A percentile compares a stretch with the other conserved stretches of the same genome.
phyloP scores from a whole-genome alignment of 495 filamentous ascomycete species.

The Neurospora terricola region DNA sequence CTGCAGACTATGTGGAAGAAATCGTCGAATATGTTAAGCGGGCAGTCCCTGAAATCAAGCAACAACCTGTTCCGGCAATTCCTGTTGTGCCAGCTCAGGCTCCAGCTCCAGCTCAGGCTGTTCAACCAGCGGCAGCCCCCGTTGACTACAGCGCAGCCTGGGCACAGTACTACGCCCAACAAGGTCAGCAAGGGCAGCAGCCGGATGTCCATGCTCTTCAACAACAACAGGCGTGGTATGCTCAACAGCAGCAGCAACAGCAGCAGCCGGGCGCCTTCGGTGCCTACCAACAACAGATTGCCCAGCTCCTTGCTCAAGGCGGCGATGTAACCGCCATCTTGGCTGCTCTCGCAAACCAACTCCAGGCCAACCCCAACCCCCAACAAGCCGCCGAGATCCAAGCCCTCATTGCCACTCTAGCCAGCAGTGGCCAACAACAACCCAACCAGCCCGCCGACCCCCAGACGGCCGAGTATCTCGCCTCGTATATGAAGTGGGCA shows the following conservation, averaged over 20 bases:
- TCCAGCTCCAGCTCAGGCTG: background rate
- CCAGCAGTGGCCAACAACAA: constrained; percentile 5
- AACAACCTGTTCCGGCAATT: constrained; percentile 1
- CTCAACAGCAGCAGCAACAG: constrained; percentile 1
- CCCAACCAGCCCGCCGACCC: constrained; percentile 1
- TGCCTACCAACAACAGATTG: constrained; percentile 6
- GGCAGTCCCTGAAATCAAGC: constrained; percentile 17
- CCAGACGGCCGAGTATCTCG: constrained; percentile 14
- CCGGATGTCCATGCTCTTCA: constrained; percentile 7
- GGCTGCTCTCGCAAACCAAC: constrained; percentile 10
- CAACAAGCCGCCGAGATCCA: constrained; percentile 9
- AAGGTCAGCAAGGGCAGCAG: constrained; percentile 11
- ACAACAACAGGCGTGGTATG: constrained; percentile 21
- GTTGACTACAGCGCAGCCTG: constrained; percentile 18
- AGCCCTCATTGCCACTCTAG: constrained; percentile 12
- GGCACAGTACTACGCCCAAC: constrained; percentile 23
- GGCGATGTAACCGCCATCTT: constrained; percentile 17
- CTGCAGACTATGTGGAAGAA: constrained; percentile 20
- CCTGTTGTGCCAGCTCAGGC: constrained; percentile 6
- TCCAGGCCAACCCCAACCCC: constrained; percentile 2
- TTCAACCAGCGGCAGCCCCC: constrained; percentile 7
- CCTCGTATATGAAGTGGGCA: constrained; percentile 11
- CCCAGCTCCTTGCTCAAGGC: constrained; percentile 1
- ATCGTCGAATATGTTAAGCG: constrained; percentile 18
- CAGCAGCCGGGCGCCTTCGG: background rate